Evolutionary conservation across 306 rosid species (phyloP).

Genomic region (Cucurbita ficifolia): DNA sequence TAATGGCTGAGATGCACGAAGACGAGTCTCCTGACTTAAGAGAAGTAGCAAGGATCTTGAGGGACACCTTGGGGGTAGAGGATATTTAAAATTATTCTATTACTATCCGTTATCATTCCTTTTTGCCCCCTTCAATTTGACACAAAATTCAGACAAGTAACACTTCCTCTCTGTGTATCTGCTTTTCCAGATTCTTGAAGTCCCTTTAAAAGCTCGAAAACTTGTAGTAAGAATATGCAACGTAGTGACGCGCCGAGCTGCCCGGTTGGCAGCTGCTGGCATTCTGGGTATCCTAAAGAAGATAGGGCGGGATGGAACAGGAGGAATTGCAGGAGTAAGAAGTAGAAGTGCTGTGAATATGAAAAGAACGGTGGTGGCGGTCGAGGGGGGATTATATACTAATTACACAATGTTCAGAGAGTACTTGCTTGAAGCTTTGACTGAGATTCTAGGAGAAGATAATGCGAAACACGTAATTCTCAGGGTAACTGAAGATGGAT

Average conservation of each 20-base stretch:
- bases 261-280: conserved; percentile 76
- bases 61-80: conserved; percentile 54
- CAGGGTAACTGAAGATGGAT: conserved; percentile 75
- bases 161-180: not conserved
- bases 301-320: conserved; percentile 81
- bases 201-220: conserved; percentile 56
- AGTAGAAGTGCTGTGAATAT: conserved; percentile 42
- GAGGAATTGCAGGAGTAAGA: conserved; percentile 65
- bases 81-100: not conserved
- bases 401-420: conserved; percentile 57
- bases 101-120: not conserved
- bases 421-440: conserved; percentile 70
- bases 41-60: conserved; percentile 48
- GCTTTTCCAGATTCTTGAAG: conserved; percentile 45
- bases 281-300: conserved; percentile 78
- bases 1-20: conserved; percentile 80
- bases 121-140: not conserved
- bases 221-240: conserved; percentile 63
- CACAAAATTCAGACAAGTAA: not conserved
- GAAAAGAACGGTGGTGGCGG: conserved; percentile 61
- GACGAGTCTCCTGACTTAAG: conserved; percentile 61
- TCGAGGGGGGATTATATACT: conserved; percentile 73
- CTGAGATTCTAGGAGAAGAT: conserved; percentile 73
- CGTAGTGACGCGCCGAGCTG: conserved; percentile 72
- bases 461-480: conserved; percentile 60